A percentile compares a stretch with the other conserved stretches of the same genome.
Evolutionary conservation across 352 stramenopile species (phyloP).

Genomic region (Pythium angustatum): DNA sequence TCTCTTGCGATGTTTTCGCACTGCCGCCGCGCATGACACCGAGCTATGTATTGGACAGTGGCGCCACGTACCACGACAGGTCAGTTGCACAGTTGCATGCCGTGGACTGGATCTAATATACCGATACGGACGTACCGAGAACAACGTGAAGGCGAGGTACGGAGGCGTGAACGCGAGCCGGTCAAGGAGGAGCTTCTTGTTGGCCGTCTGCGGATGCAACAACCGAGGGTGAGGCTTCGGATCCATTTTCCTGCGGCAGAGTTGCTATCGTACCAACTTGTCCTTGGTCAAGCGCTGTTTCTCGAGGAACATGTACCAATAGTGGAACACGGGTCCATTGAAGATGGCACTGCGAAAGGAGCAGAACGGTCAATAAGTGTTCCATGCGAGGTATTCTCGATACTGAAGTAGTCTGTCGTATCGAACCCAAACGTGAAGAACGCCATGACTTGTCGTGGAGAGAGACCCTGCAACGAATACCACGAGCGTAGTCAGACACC

Average conservation of each 20-base stretch:
- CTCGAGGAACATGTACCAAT: constrained; percentile 73
- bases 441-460: constrained; percentile 60
- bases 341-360: constrained; percentile 38
- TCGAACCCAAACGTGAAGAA: constrained; percentile 72
- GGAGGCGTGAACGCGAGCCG: constrained; percentile 67
- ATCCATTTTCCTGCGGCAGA: too few species aligned
- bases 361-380: background rate
- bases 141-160: constrained; percentile 69
- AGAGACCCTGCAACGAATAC: constrained; percentile 43
- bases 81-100: background rate
- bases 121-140: constrained; percentile 37
- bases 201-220: constrained; percentile 52
- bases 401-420: too few species aligned
- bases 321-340: constrained; percentile 64
- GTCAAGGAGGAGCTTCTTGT: constrained; percentile 74
- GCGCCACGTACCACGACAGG: background rate
- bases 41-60: too few species aligned
- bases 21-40: constrained; percentile 12
- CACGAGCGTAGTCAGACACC: too few species aligned
- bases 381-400: background rate
- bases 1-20: constrained; percentile 10
- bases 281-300: constrained; percentile 58
- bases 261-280: constrained; percentile 45
- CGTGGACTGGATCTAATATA: background rate
- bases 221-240: too few species aligned